phyloP scores from a whole-genome alignment of 163 green algal genomes.

The Coccomyxa subellipsoidea region DNA sequence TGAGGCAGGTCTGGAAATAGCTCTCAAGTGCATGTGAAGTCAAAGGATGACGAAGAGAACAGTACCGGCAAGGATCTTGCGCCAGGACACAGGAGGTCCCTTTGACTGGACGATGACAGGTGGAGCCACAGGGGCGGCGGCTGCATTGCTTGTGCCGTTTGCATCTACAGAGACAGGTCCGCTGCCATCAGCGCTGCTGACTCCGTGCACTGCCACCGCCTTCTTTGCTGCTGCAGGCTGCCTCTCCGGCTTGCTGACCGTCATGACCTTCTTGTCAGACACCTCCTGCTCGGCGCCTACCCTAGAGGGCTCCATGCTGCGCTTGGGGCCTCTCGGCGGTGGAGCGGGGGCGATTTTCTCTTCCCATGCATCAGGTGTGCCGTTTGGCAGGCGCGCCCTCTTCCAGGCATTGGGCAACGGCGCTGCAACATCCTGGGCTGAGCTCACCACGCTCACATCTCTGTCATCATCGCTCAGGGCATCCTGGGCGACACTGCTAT shows the following conservation, averaged over 20 bases:
- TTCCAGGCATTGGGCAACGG: neutral
- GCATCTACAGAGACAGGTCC: neutral
- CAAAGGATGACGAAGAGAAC: neutral
- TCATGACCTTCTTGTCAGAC: neutral
- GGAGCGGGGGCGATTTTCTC: constrained; percentile 20
- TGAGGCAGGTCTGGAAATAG: no score
- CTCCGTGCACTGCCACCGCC: neutral
- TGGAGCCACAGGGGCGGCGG: neutral
- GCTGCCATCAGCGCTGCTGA: neutral
- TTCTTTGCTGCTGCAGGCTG: neutral
- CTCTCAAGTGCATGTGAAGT: no score
- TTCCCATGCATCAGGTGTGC: constrained; percentile 32
- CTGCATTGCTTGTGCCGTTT: neutral
- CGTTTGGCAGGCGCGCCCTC: constrained; percentile 29
- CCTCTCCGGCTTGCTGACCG: neutral
- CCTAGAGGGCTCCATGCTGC: neutral
- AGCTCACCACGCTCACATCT: neutral
- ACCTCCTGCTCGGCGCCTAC: neutral
- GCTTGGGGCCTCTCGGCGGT: neutral
- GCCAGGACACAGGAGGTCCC: neutral
- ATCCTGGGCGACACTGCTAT: constrained; percentile 4
- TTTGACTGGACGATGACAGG: neutral
- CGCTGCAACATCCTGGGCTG: neutral
- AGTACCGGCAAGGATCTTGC: constrained; percentile 1
- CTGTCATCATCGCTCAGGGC: neutral